Base-by-base conservation (phyloP, 805 yeast genomes). In the Priceomyces castillae region DNA sequence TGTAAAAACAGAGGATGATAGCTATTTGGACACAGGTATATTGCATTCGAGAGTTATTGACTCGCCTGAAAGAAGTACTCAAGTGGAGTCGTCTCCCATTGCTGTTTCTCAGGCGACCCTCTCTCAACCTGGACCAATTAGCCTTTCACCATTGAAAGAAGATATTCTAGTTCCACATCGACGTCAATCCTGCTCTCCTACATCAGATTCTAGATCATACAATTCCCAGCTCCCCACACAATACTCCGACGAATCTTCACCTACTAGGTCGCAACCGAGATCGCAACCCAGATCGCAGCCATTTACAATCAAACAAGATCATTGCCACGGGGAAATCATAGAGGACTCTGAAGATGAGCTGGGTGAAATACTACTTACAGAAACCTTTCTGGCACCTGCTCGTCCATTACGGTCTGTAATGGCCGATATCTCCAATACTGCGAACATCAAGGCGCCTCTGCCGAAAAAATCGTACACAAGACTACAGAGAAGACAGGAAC, bases 401-500 rank as follows among this genome's bases (percentile, higher is more conserved):
- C n/a, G 5, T 9, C 31, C 31, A 5, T 28, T 9, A 4, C 37
- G 37, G 3, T 7, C 23, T 3, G 20, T 23, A 3, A 18, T 34
- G 37, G 23, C 37, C 22, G 37, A 34, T 11, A 34, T 34, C 15
- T 19, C 37, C 14, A 18, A 14, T 5, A 19, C 14, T 4, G 25
- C 44, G 39, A 23, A 18, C 22, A 11, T 41, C 39, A 9, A 34
- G 19, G 38, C 30, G 39, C 38, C 43, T 11, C 30, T 16, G 17
- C 31, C 44, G 11, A 35, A 34, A 11, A 34, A 36, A n/a, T 40
- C 40, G 18, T 37, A 46, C 20, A 68, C 74, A 4, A 62, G 65
- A 4, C 56, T 68, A 11, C 71, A 67, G 42, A 46, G 67, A 39
- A 53, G 61, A 25, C 67, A 65, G 41, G 61, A 56, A 46, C 52